Conservation (phyloP, 2,329 filamentous ascomycete species). For the Epichloe brachyelytri region DNA sequence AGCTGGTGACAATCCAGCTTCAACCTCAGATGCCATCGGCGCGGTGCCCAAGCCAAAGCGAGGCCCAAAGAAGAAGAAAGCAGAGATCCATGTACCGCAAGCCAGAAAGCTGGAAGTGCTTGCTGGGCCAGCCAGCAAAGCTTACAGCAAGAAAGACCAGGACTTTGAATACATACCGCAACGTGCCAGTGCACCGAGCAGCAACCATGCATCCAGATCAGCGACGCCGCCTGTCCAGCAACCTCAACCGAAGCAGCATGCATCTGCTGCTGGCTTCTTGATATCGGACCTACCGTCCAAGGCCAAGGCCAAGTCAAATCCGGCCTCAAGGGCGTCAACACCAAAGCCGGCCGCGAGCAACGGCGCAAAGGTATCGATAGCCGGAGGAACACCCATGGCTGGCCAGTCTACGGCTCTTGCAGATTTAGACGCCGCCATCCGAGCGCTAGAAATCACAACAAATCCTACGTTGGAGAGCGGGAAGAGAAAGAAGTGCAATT, state of each 20-base stretch:
- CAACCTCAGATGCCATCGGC: slow-evolving; percentile 18
- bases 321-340: slow-evolving; percentile 38
- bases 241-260: slow-evolving; percentile 37
- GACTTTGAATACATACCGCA: slow-evolving; percentile 61
- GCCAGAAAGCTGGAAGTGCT: slow-evolving; percentile 48
- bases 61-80: slow-evolving; percentile 43
- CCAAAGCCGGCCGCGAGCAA: slow-evolving; percentile 36
- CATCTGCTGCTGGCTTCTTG: slow-evolving; percentile 56
- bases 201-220: slow-evolving; percentile 23
- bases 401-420: slow-evolving; percentile 62
- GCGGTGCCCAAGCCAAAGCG: slow-evolving; percentile 36
- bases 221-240: slow-evolving; percentile 19
- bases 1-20: background rate
- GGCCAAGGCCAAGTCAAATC: slow-evolving; percentile 40
- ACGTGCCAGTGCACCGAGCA: slow-evolving; percentile 27
- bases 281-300: slow-evolving; percentile 62
- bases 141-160: slow-evolving; percentile 60
- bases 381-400: slow-evolving; percentile 71
- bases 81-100: slow-evolving; percentile 49
- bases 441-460: slow-evolving; percentile 78
- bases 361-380: slow-evolving; percentile 56
- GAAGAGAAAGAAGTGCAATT: slow-evolving; percentile 63
- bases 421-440: slow-evolving; percentile 69
- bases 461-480: slow-evolving; percentile 55
- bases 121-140: slow-evolving; percentile 51